Percentiles rank a stretch among this genome's conserved stretches.
Evolutionary conservation across 169 alveolate species (phyloP).

Genomic region (Plasmodium gonderi): DNA sequence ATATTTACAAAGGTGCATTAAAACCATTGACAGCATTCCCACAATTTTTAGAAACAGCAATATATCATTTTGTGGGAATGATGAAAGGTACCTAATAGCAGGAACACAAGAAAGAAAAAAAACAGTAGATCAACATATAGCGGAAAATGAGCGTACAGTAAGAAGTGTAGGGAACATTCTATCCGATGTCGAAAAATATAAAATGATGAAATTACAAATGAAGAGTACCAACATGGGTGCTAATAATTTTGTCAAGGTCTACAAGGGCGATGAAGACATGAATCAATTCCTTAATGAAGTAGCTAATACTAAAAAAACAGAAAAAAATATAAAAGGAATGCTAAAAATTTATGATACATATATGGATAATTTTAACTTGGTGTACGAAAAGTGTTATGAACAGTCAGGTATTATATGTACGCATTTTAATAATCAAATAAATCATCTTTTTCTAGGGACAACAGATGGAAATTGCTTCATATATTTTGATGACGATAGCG

Average conservation of each 20-base stretch:
- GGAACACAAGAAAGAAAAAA: conserved; percentile 13
- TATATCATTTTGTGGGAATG: conserved; percentile 21
- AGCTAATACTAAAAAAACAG: conserved; percentile 20
- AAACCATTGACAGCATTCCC: neutral
- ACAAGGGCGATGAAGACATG: conserved; percentile 73
- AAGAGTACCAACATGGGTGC: neutral
- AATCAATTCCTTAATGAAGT: conserved; percentile 33
- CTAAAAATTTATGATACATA: conserved; percentile 9
- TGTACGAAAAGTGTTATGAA: conserved; percentile 18
- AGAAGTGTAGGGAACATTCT: neutral
- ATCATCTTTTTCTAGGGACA: conserved; percentile 51
- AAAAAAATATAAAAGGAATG: conserved; percentile 21
- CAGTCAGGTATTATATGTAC: conserved; percentile 40
- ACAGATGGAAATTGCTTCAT: conserved; percentile 43
- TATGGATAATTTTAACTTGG: conserved; percentile 2
- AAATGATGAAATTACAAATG: neutral
- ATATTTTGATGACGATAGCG: conserved; percentile 5
- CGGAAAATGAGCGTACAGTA: neutral
- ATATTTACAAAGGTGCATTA: conserved; percentile 4
- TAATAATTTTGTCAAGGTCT: conserved; percentile 21
- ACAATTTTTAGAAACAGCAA: conserved; percentile 31
- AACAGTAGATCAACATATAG: neutral
- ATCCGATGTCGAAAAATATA: neutral
- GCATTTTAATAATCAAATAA: conserved; percentile 15
- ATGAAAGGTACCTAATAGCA: neutral